Evolutionary conservation across 2,329 filamentous ascomycete genomes (phyloP).

Genomic region (Parascedosporium putredinis): DNA sequence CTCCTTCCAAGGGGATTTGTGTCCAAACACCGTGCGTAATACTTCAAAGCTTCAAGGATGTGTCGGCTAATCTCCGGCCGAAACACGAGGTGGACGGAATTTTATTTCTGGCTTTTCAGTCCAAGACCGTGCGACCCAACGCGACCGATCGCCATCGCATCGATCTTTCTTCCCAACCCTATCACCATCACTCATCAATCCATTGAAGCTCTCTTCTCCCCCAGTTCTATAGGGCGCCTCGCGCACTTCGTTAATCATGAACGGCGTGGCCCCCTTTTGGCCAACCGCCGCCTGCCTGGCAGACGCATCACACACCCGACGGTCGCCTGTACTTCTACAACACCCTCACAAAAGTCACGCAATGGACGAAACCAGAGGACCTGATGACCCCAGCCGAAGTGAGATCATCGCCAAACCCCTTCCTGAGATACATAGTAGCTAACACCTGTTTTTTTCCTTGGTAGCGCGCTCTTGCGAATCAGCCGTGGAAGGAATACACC

Average conservation of each 20-base stretch:
- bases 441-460: background rate
- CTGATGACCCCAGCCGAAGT: slow-evolving; percentile 79
- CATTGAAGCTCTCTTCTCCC: background rate
- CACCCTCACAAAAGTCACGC: slow-evolving; percentile 69
- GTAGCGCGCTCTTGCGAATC: slow-evolving; percentile 67
- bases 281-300: slow-evolving; percentile 55
- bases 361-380: slow-evolving; percentile 91
- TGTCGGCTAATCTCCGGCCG: too few species aligned
- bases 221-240: background rate
- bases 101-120: too few species aligned
- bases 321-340: slow-evolving; percentile 92
- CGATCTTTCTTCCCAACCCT: too few species aligned
- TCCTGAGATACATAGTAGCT: background rate
- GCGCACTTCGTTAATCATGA: slow-evolving; percentile 36
- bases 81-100: too few species aligned
- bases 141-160: too few species aligned
- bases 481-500: slow-evolving; percentile 89
- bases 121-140: too few species aligned
- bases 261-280: slow-evolving; percentile 38
- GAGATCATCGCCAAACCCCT: too few species aligned
- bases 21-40: too few species aligned
- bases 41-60: too few species aligned
- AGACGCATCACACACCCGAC: slow-evolving; percentile 70
- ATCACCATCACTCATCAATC: background rate
- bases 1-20: too few species aligned